Percentiles rank a stretch among this genome's conserved stretches.
Conservation (phyloP, 2,329 filamentous ascomycete species). For the Aspergillus pseudonomiae region DNA sequence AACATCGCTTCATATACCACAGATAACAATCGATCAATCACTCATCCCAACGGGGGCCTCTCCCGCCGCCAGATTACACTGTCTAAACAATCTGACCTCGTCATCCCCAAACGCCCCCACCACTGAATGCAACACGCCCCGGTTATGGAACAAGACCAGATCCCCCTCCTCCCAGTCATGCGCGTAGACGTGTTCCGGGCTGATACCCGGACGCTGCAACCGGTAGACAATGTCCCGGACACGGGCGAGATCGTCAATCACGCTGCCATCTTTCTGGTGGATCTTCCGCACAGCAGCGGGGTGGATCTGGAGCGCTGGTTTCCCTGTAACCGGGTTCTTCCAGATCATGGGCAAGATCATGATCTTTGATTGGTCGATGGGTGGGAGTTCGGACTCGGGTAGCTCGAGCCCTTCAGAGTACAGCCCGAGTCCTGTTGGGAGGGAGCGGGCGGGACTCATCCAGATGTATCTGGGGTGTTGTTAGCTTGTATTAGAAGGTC, state of each 20-base stretch:
- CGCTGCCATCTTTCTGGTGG: slow-evolving; percentile 65
- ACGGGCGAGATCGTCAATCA: slow-evolving; percentile 68
- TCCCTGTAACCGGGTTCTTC: slow-evolving; percentile 72
- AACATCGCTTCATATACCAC: not conserved
- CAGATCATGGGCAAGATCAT: slow-evolving; percentile 76
- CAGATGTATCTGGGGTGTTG: slow-evolving; percentile 60
- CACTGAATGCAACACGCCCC: slow-evolving; percentile 73
- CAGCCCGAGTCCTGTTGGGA: slow-evolving; percentile 71
- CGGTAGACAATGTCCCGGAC: slow-evolving; percentile 72
- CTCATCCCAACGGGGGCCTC: slow-evolving; percentile 18
- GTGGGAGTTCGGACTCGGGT: slow-evolving; percentile 61
- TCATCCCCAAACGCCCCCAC: slow-evolving; percentile 73
- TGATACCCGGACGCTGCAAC: slow-evolving; percentile 73
- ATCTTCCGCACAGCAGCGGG: slow-evolving; percentile 71
- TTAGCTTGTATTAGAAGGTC: not conserved
- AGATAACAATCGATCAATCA: not conserved
- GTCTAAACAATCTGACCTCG: slow-evolving; percentile 74
- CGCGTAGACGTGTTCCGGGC: slow-evolving; percentile 68
- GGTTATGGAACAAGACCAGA: slow-evolving; percentile 77
- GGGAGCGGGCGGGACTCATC: slow-evolving; percentile 72
- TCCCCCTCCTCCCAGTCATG: slow-evolving; percentile 80
- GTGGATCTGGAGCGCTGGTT: slow-evolving; percentile 72
- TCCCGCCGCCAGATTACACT: slow-evolving; percentile 72
- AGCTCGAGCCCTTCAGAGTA: slow-evolving; percentile 69
- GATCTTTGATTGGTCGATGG: slow-evolving; percentile 67